Conservation (phyloP, 2,329 filamentous ascomycete genomes). For the Scolecobasidium constrictum region DNA sequence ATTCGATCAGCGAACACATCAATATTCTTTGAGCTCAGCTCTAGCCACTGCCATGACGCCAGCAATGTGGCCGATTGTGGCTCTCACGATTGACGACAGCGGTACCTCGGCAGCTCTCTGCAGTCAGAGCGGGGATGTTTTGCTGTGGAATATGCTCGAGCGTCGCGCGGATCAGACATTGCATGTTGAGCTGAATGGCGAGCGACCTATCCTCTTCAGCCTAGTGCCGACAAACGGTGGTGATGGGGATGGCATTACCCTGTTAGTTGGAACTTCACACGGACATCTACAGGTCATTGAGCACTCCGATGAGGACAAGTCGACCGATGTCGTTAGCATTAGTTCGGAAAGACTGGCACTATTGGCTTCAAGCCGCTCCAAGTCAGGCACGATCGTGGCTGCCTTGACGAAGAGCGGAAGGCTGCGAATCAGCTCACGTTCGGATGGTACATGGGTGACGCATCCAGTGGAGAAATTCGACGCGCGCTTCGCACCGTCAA, state of each 20-base stretch:
- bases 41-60: constrained; percentile 23
- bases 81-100: constrained; percentile 52
- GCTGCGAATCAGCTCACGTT: constrained; percentile 19
- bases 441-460: background rate
- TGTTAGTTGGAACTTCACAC: constrained; percentile 54
- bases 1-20: constrained; percentile 17
- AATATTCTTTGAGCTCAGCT: constrained; percentile 20
- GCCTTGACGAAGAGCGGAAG: constrained; percentile 23
- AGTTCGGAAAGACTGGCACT: constrained; percentile 24
- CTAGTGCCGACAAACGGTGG: constrained; percentile 38
- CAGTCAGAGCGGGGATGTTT: constrained; percentile 45
- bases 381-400: constrained; percentile 19
- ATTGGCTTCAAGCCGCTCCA: constrained; percentile 21
- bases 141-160: constrained; percentile 52
- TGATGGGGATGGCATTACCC: constrained; percentile 23
- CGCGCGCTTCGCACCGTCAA: constrained; percentile 13
- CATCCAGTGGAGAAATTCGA: background rate
- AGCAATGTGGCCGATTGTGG: constrained; percentile 38
- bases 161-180: constrained; percentile 21
- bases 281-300: constrained; percentile 49
- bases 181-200: constrained; percentile 43
- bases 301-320: background rate
- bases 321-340: constrained; percentile 32
- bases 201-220: constrained; percentile 52
- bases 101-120: constrained; percentile 58